Percentiles rank a stretch among this genome's conserved stretches.
Evolutionary conservation across 371 early-diverging fungal genomes (phyloP).

Genomic region (Circinella umbellata): DNA sequence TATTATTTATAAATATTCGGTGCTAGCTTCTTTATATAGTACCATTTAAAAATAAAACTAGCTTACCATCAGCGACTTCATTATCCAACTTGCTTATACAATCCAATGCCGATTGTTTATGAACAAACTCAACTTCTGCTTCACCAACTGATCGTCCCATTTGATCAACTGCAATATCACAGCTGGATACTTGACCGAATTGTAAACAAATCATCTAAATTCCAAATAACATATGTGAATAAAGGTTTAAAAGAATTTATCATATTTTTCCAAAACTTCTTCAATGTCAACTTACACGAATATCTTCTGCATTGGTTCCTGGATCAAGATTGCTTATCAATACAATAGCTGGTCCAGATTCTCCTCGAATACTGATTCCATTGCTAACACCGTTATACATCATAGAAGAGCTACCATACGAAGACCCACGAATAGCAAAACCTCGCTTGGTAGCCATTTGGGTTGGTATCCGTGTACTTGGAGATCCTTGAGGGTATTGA

Average conservation of each 20-base stretch:
- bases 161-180: conserved; percentile 46
- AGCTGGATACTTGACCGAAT: conserved; percentile 44
- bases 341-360: conserved; percentile 57
- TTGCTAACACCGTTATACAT: neutral
- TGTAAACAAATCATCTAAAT: conserved; percentile 35
- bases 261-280: too few relatives aligned
- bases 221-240: neutral
- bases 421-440: conserved; percentile 12
- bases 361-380: conserved; percentile 44
- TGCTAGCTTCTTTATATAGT: too few relatives aligned
- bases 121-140: conserved; percentile 53
- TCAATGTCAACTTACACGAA: conserved; percentile 40
- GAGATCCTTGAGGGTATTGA: neutral
- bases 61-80: conserved; percentile 48
- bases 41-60: neutral
- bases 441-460: conserved; percentile 1
- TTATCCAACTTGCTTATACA: conserved; percentile 49
- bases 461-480: neutral
- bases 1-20: neutral
- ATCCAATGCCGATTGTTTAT: conserved; percentile 40
- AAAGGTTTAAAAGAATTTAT: neutral
- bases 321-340: conserved; percentile 61
- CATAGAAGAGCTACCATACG: conserved; percentile 1
- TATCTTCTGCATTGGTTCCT: conserved; percentile 59
- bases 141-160: conserved; percentile 49